Evolutionary conservation across 495 filamentous ascomycete species (phyloP).

Genomic region (Hypoxylon perforatum): DNA sequence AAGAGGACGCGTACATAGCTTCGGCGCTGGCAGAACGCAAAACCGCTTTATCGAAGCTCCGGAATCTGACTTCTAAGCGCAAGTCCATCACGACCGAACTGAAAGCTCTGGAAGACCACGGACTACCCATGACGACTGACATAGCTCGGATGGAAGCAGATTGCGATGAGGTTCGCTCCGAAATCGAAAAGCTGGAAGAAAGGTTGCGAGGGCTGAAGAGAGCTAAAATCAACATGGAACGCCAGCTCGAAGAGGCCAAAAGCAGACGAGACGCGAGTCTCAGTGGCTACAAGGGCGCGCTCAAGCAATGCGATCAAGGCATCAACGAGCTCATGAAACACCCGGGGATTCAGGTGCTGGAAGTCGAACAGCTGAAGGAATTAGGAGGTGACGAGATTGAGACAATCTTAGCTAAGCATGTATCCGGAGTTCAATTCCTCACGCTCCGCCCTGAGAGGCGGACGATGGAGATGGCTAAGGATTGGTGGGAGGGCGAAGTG

Average conservation of each 20-base stretch:
- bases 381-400: slow-evolving; percentile 29
- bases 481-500: slow-evolving; percentile 78
- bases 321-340: slow-evolving; percentile 58
- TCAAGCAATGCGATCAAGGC: slow-evolving; percentile 54
- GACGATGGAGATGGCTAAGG: slow-evolving; percentile 79
- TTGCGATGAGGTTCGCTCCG: slow-evolving; percentile 61
- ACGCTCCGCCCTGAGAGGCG: slow-evolving; percentile 73
- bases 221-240: slow-evolving; percentile 68
- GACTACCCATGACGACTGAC: slow-evolving; percentile 46
- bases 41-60: slow-evolving; percentile 67
- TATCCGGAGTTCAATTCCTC: slow-evolving; percentile 57
- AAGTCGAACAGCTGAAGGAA: slow-evolving; percentile 49
- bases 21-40: slow-evolving; percentile 67
- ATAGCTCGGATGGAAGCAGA: slow-evolving; percentile 62
- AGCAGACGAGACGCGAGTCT: slow-evolving; percentile 66
- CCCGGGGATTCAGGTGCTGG: slow-evolving; percentile 60
- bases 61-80: slow-evolving; percentile 67
- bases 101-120: slow-evolving; percentile 51
- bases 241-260: slow-evolving; percentile 69
- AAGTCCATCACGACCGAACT: slow-evolving; percentile 57
- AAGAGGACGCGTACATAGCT: slow-evolving; percentile 72
- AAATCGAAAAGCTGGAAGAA: slow-evolving; percentile 69
- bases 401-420: slow-evolving; percentile 46
- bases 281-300: slow-evolving; percentile 61
- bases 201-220: slow-evolving; percentile 75